phyloP scores from a whole-genome alignment of 768 basidiomycete genomes.

The Agaricus sinodeliciosus region DNA sequence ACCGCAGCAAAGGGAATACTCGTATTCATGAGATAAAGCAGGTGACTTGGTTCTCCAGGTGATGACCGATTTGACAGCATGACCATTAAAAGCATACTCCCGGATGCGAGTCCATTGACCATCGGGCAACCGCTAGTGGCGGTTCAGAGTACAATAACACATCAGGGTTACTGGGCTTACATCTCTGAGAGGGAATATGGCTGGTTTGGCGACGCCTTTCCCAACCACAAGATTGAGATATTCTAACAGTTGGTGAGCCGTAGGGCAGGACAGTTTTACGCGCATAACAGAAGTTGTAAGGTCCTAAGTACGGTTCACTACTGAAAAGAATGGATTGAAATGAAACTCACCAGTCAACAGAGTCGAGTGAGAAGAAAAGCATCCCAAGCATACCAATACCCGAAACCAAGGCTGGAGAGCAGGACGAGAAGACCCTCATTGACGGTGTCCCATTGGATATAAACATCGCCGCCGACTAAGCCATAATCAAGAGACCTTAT shows the following conservation, averaged over 20 bases:
- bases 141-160: not conserved
- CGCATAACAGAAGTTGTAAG: not conserved
- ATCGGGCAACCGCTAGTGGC: not conserved
- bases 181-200: not conserved
- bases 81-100: not conserved
- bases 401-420: not conserved
- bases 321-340: not conserved
- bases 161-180: not conserved
- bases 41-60: not conserved
- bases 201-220: not conserved
- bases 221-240: not conserved
- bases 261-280: not conserved
- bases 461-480: not conserved
- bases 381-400: not conserved
- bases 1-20: not conserved
- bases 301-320: not conserved
- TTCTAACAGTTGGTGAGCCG: not conserved
- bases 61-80: not conserved
- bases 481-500: not conserved
- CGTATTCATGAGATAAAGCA: not conserved
- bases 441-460: not conserved
- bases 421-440: not conserved
- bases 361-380: not conserved
- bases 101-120: not conserved
- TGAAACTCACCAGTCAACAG: not conserved